These are phyloP conservation scores for Neonectria hederae DNA, from an alignment of 2,329 filamentous ascomycete genomes.

Conservation along the genomic window DNA sequence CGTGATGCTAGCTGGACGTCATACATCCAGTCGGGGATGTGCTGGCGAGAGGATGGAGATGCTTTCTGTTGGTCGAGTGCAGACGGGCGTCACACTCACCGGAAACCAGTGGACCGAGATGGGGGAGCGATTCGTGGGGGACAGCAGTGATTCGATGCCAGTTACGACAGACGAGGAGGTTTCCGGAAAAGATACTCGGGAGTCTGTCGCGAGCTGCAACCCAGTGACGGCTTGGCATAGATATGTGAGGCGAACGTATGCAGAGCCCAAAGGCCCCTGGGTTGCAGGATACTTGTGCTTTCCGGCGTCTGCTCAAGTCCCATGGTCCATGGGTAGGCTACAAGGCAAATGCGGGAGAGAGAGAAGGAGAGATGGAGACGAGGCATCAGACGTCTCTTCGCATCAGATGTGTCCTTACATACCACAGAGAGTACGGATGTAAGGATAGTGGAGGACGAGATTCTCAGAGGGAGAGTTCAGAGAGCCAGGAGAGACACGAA, in stretches of 20 bases:
- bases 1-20: background rate
- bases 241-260: background rate
- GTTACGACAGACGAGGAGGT: background rate
- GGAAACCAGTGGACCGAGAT: background rate
- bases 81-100: background rate
- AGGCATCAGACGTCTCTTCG: background rate
- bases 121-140: background rate
- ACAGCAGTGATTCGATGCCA: background rate
- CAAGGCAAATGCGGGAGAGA: background rate
- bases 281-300: background rate
- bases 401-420: background rate
- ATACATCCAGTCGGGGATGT: background rate
- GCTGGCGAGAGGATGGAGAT: background rate
- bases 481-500: background rate
- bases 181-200: background rate
- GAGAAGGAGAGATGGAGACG: background rate
- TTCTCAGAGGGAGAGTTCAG: background rate
- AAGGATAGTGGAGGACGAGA: background rate
- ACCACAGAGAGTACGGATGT: background rate
- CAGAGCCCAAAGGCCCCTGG: background rate
- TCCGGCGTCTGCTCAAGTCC: background rate
- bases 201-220: background rate
- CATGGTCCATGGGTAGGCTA: too few species aligned
- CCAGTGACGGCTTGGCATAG: background rate
- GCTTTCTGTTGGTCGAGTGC: background rate